phyloP scores from a whole-genome alignment of 176 grass and related monocot genomes.

The Tuctoria greenei region DNA sequence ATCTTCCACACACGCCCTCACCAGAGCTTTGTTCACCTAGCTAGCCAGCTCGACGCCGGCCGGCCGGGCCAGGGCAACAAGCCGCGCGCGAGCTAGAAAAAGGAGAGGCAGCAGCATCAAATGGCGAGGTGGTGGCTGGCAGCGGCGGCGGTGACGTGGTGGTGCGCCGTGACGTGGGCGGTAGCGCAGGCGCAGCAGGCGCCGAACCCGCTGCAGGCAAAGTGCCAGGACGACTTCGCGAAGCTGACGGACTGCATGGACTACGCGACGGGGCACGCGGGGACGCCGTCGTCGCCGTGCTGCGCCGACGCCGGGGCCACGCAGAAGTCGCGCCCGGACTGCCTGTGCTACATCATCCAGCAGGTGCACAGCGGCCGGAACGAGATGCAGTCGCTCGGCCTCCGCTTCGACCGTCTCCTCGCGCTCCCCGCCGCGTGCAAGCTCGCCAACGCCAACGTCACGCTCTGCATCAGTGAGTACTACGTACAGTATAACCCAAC shows the following conservation, averaged over 20 bases:
- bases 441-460: constrained; percentile 59
- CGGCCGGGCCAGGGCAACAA: background rate
- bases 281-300: constrained; percentile 52
- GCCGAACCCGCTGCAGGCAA: constrained; percentile 43
- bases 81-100: too few species aligned
- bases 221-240: constrained; percentile 50
- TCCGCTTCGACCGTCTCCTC: constrained; percentile 61
- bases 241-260: constrained; percentile 74
- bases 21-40: background rate
- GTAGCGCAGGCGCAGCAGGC: background rate
- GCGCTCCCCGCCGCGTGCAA: constrained; percentile 53
- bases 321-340: constrained; percentile 43
- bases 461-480: constrained; percentile 72
- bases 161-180: background rate
- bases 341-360: constrained; percentile 85
- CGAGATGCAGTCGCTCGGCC: constrained; percentile 52
- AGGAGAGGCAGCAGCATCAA: background rate
- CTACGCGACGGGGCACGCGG: constrained; percentile 58
- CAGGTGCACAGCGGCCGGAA: constrained; percentile 54
- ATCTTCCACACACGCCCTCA: too few species aligned
- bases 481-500: too few species aligned
- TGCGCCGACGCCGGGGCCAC: constrained; percentile 47
- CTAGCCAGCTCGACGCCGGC: background rate
- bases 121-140: background rate
- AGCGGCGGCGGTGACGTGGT: background rate